Evolutionary conservation across 139 green algal species (phyloP).

Genomic region (Chlamydomonas urium): DNA sequence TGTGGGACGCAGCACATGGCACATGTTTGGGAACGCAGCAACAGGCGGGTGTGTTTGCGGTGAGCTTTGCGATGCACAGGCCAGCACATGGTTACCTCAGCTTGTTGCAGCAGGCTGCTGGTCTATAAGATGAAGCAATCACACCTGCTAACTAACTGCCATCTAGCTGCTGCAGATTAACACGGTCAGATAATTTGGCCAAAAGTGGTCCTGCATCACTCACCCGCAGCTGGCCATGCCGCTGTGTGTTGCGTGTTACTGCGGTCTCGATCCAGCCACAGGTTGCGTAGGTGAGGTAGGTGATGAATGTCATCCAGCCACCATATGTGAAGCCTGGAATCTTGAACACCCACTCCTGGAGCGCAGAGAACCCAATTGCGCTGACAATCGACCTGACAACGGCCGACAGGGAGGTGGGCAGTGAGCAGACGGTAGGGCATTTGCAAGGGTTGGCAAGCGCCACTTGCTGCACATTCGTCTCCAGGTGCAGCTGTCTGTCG

Average conservation of each 20-base stretch:
- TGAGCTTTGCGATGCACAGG: too few species aligned
- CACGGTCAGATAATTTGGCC: neutral
- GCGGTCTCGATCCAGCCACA: conserved; percentile 43
- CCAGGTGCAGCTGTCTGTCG: too few species aligned
- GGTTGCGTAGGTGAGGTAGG: conserved; percentile 44
- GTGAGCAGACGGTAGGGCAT: neutral
- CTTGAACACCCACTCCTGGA: conserved; percentile 63
- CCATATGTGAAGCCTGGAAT: conserved; percentile 53
- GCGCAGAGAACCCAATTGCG: conserved; percentile 46
- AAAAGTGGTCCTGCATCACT: neutral
- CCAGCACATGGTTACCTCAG: too few species aligned
- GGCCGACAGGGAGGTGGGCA: neutral
- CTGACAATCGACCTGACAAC: conserved; percentile 31
- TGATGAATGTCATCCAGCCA: conserved; percentile 66
- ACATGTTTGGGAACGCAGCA: too few species aligned
- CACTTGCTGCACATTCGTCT: too few species aligned
- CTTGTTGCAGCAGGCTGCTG: too few species aligned
- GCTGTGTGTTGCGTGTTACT: conserved; percentile 25
- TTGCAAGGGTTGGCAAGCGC: too few species aligned
- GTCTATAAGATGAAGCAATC: too few species aligned
- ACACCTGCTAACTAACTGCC: too few species aligned
- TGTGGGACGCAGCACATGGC: neutral
- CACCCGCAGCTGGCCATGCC: conserved; percentile 34
- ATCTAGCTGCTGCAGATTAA: neutral
- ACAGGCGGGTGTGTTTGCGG: too few species aligned